Conservation (phyloP, 2,329 filamentous ascomycete genomes). For the Cytospora piceae region DNA sequence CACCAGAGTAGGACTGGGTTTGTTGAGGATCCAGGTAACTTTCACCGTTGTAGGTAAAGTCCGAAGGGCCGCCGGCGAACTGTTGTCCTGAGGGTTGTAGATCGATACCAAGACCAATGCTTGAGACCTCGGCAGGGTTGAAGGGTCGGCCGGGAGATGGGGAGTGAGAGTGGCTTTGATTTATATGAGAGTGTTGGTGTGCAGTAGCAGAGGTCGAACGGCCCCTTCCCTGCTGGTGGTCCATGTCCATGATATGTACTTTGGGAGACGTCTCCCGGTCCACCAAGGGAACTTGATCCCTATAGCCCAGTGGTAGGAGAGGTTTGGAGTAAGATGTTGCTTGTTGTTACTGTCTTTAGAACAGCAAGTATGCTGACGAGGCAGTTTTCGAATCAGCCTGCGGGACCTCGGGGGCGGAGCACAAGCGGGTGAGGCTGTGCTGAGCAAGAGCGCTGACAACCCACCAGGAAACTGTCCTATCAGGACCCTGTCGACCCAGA, state of each 20-base stretch:
- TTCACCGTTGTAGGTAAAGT: slow-evolving; percentile 47
- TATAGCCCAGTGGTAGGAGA: slow-evolving; percentile 14
- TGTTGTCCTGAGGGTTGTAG: slow-evolving; percentile 56
- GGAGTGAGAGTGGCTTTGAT: slow-evolving; percentile 60
- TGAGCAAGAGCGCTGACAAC: slow-evolving; percentile 29
- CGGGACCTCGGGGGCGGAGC: slow-evolving; percentile 30
- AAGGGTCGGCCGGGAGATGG: slow-evolving; percentile 62
- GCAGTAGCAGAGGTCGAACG: slow-evolving; percentile 65
- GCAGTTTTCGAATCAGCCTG: slow-evolving; percentile 32
- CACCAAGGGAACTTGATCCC: slow-evolving; percentile 21
- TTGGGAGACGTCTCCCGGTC: slow-evolving; percentile 23
- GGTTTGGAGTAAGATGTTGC: slow-evolving; percentile 16
- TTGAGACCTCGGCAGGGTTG: slow-evolving; percentile 45
- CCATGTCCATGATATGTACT: slow-evolving; percentile 48
- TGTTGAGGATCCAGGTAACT: slow-evolving; percentile 56
- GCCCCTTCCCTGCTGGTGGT: slow-evolving; percentile 57
- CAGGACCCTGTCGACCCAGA: slow-evolving; percentile 23
- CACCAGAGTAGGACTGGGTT: slow-evolving; percentile 45
- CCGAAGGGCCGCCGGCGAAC: slow-evolving; percentile 46
- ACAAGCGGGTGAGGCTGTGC: slow-evolving; percentile 30
- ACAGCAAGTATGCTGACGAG: slow-evolving; percentile 30
- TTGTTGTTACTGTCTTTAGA: slow-evolving; percentile 32
- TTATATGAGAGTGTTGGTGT: slow-evolving; percentile 64
- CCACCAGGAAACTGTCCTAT: slow-evolving; percentile 29
- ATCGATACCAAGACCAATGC: slow-evolving; percentile 60